phyloP scores from a whole-genome alignment of 2,329 filamentous ascomycete species.

The Gaeumannomyces tritici region DNA sequence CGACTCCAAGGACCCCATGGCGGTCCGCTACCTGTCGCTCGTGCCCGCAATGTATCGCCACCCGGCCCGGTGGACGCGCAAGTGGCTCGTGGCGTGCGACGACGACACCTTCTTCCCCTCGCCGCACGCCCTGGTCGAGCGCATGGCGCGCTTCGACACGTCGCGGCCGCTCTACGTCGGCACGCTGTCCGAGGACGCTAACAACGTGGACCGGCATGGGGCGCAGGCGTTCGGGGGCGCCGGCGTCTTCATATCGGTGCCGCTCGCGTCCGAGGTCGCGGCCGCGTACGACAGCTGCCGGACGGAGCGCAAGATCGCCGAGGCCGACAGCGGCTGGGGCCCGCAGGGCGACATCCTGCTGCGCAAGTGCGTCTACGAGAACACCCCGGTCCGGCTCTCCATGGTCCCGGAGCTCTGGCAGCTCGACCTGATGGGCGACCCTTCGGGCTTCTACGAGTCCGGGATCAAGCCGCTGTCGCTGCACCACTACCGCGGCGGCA shows the following conservation, averaged over 20 bases:
- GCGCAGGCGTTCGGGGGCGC: slow-evolving; percentile 56
- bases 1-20: slow-evolving; percentile 45
- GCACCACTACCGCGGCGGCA: slow-evolving; percentile 54
- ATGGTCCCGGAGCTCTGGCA: slow-evolving; percentile 49
- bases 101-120: slow-evolving; percentile 58
- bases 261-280: slow-evolving; percentile 22
- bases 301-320: slow-evolving; percentile 38
- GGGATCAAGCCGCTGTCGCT: slow-evolving; percentile 50
- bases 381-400: slow-evolving; percentile 48
- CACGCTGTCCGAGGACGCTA: slow-evolving; percentile 51
- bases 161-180: slow-evolving; percentile 47
- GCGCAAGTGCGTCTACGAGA: slow-evolving; percentile 54
- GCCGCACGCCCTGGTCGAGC: slow-evolving; percentile 42
- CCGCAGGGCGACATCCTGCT: slow-evolving; percentile 52
- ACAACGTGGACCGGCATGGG: slow-evolving; percentile 49
- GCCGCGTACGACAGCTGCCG: slow-evolving; percentile 23
- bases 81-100: slow-evolving; percentile 54
- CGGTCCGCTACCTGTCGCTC: slow-evolving; percentile 46
- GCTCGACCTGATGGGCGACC: slow-evolving; percentile 49
- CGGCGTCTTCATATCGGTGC: slow-evolving; percentile 50
- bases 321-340: slow-evolving; percentile 49
- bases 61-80: slow-evolving; percentile 33
- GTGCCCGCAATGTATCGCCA: slow-evolving; percentile 45
- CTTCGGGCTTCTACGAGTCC: slow-evolving; percentile 55
- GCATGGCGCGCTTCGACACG: slow-evolving; percentile 41